Percentiles rank a stretch among this genome's conserved stretches.
Evolutionary conservation across 495 filamentous ascomycete species (phyloP).

Genomic region (Penicillium robsamsonii): DNA sequence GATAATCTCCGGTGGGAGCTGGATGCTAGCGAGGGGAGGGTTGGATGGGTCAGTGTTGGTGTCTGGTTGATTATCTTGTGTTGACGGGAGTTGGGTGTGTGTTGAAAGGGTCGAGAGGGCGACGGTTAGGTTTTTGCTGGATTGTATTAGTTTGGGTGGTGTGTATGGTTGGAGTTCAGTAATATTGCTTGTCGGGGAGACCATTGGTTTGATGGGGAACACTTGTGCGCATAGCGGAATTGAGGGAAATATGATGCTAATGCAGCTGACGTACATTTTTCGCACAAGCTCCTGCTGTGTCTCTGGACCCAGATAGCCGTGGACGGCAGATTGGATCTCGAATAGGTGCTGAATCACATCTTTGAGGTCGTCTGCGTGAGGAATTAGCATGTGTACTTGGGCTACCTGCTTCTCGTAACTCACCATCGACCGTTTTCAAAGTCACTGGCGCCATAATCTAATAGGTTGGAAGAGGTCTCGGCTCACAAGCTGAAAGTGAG

Average conservation of each 20-base stretch:
- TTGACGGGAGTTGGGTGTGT: conserved; percentile 38
- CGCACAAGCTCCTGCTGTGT: conserved; percentile 59
- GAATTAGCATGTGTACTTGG: conserved; percentile 10
- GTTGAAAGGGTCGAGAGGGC: conserved; percentile 39
- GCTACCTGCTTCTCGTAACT: conserved; percentile 12
- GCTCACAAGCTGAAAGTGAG: background rate
- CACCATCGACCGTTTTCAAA: conserved; percentile 51
- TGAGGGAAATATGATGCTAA: conserved; percentile 17
- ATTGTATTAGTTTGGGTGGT: background rate
- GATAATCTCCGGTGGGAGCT: conserved; percentile 85
- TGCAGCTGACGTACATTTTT: conserved; percentile 54
- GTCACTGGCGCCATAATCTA: conserved; percentile 45
- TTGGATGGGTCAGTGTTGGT: conserved; percentile 46
- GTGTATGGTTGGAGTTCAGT: background rate
- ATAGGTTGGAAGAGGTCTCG: background rate
- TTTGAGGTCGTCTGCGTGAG: conserved; percentile 42
- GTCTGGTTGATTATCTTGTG: conserved; percentile 29
- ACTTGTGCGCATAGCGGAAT: conserved; percentile 12
- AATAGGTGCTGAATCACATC: conserved; percentile 81
- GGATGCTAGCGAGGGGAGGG: conserved; percentile 45
- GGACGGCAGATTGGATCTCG: conserved; percentile 71
- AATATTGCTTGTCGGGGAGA: background rate
- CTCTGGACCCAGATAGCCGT: conserved; percentile 64
- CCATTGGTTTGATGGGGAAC: background rate
- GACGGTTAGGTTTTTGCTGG: conserved; percentile 45